phyloP scores from a whole-genome alignment of 2,329 filamentous ascomycete species.

The Fusarium lyarnte region DNA sequence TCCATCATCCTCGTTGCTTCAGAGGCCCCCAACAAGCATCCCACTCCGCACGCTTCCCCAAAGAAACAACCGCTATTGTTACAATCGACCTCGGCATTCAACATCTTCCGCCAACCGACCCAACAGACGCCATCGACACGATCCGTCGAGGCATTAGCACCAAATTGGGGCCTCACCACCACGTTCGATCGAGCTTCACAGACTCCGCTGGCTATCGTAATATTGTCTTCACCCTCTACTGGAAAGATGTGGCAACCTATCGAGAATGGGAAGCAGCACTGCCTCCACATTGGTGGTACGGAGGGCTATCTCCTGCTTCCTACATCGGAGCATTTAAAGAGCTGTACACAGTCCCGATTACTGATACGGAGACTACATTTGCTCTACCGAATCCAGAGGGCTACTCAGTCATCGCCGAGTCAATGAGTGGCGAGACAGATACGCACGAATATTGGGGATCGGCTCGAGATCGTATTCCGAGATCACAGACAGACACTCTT shows the following conservation, averaged over 20 bases:
- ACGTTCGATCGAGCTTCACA: neutral
- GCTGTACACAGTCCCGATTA: neutral
- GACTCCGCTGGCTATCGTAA: neutral
- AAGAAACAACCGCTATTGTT: rapidly evolving
- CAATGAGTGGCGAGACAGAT: neutral
- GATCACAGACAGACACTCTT: neutral
- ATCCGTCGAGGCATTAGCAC: neutral
- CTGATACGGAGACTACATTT: neutral
- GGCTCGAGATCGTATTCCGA: rapidly evolving
- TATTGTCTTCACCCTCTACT: neutral
- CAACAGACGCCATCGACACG: neutral
- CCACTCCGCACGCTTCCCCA: neutral
- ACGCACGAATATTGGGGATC: neutral
- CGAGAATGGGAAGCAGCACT: neutral
- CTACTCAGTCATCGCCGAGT: neutral
- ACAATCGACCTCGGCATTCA: neutral
- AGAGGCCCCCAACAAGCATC: neutral
- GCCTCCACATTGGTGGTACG: neutral
- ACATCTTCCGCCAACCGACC: neutral
- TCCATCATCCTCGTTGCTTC: neutral
- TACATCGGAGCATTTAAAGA: neutral
- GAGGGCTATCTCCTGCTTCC: neutral
- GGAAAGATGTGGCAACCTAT: neutral
- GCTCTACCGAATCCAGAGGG: neutral
- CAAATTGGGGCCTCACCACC: neutral